Evolutionary conservation across 305 asterid genomes (phyloP).

Genomic region (Fraxinus platypoda): DNA sequence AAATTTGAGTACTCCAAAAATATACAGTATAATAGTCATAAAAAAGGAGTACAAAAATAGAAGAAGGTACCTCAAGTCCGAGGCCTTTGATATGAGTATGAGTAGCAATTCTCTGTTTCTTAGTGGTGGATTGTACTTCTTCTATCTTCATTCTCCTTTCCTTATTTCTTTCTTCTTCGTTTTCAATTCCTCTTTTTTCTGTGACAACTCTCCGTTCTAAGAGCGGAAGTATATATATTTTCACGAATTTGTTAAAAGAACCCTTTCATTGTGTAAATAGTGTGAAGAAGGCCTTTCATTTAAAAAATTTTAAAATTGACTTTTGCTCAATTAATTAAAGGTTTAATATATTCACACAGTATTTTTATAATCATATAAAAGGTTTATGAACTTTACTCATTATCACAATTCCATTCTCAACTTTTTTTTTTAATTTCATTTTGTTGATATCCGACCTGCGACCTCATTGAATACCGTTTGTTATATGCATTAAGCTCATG

Average conservation of each 20-base stretch:
- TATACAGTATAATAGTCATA: neutral
- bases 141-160: slow-evolving; percentile 68
- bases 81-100: slow-evolving; percentile 94
- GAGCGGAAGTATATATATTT: too few species aligned
- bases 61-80: slow-evolving; percentile 69
- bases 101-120: slow-evolving; percentile 89
- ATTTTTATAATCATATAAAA: too few species aligned
- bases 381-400: too few species aligned
- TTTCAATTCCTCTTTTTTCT: neutral
- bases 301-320: too few species aligned
- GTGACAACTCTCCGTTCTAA: neutral
- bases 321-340: too few species aligned
- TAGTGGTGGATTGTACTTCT: slow-evolving; percentile 85
- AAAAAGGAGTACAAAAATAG: neutral
- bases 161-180: neutral
- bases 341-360: too few species aligned
- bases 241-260: neutral
- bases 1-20: neutral
- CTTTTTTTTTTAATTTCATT: too few species aligned
- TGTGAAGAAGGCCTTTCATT: neutral
- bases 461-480: too few species aligned
- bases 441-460: too few species aligned
- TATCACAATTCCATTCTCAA: neutral
- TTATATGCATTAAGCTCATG: too few species aligned
- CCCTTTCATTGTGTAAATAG: neutral